Evolutionary conservation across 495 filamentous ascomycete species (phyloP).

Genomic region (Penicillium ochrochloron): DNA sequence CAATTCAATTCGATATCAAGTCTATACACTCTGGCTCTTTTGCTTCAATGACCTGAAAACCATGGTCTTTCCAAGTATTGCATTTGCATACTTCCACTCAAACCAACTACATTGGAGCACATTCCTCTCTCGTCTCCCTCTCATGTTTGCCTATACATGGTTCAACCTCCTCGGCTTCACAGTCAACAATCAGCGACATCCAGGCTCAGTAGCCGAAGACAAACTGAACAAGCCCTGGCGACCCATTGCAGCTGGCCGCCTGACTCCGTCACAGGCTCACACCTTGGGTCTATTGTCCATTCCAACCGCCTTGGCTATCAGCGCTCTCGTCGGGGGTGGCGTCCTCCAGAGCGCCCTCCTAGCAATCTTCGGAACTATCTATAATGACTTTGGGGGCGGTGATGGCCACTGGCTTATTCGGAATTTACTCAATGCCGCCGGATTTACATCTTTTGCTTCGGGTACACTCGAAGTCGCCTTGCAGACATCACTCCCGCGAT

Average conservation of each 20-base stretch:
- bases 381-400: conserved; percentile 40
- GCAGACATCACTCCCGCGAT: not conserved
- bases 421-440: conserved; percentile 38
- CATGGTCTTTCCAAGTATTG: conserved; percentile 41
- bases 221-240: conserved; percentile 47
- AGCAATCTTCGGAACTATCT: conserved; percentile 32
- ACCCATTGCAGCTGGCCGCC: conserved; percentile 23
- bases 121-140: not conserved
- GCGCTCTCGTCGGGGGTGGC: not conserved
- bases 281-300: not conserved
- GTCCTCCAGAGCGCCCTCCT: conserved; percentile 14
- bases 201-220: conserved; percentile 35
- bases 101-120: conserved; percentile 28
- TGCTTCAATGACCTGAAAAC: conserved; percentile 47
- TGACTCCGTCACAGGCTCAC: not conserved
- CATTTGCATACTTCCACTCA: conserved; percentile 43
- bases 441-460: conserved; percentile 32
- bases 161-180: conserved; percentile 31
- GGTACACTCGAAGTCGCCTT: conserved; percentile 33
- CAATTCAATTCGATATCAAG: not conserved
- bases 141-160: not conserved
- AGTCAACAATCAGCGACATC: conserved; percentile 40
- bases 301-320: not conserved
- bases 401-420: conserved; percentile 28
- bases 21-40: conserved; percentile 39